Conservation (phyloP, 139 green algal species). For the Auxenochlorella protothecoides region DNA sequence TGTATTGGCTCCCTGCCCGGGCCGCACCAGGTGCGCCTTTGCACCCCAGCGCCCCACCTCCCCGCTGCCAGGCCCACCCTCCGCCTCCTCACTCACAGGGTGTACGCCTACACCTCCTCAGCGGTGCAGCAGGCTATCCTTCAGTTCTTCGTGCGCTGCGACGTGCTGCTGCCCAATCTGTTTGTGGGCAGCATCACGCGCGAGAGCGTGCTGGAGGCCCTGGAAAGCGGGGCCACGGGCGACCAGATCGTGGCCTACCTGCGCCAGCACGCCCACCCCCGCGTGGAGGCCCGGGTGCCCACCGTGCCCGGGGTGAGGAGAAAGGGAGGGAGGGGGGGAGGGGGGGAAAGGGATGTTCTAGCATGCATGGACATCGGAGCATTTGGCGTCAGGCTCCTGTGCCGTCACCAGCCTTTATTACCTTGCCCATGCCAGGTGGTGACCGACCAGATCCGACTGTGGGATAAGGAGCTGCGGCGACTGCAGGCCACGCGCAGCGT, state of each 20-base stretch:
- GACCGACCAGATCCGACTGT: slow-evolving; percentile 66
- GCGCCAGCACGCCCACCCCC: slow-evolving; percentile 54
- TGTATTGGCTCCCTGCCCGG: neutral
- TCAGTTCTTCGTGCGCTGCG: slow-evolving; percentile 57
- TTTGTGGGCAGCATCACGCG: slow-evolving; percentile 75
- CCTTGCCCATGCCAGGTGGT: slow-evolving; percentile 44
- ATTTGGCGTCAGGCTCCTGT: neutral
- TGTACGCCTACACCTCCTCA: slow-evolving; percentile 77
- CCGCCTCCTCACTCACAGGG: slow-evolving; percentile 26
- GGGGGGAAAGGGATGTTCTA: neutral
- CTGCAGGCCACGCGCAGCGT: slow-evolving; percentile 21
- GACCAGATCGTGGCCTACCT: slow-evolving; percentile 63
- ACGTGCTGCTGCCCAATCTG: slow-evolving; percentile 78
- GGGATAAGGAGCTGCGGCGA: slow-evolving; percentile 59
- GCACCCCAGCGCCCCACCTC: neutral
- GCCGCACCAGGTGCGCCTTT: too few relatives aligned
- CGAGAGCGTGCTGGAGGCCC: slow-evolving; percentile 51
- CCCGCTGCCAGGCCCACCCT: neutral
- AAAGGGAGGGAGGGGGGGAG: neutral
- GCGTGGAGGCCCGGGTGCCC: slow-evolving; percentile 27
- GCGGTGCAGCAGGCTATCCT: slow-evolving; percentile 55
- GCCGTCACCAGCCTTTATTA: neutral
- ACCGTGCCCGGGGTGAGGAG: slow-evolving; percentile 50
- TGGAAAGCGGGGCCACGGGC: slow-evolving; percentile 47
- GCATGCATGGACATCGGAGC: too few relatives aligned